Base-by-base conservation (phyloP, 2,329 filamentous ascomycete genomes). In the Diaporthe amygdali region DNA sequence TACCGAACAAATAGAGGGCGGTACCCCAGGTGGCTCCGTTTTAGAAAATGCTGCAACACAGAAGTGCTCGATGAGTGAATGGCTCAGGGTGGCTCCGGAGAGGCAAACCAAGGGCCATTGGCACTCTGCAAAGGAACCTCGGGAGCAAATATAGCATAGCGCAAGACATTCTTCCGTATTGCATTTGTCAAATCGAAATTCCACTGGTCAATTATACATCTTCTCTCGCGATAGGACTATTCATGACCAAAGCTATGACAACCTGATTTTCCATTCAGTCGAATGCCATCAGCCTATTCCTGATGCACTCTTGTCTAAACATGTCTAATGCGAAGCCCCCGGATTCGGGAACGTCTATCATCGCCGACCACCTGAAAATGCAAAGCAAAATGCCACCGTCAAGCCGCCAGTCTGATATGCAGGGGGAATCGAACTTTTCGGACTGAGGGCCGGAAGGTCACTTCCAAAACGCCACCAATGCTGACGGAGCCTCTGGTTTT, bases 321-420 rank as follows among this genome's bases (percentile, higher is more conserved):
- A 68, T 73, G 70, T 79, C 78, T 79, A 78, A 79, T 79, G 78
- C 76, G 77, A 76, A 76, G 68, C 74, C 75, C 61, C 44, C 63
- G 49, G 54, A 73, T 41, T 8, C 25, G 55, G 73, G 66, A 64
- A 78, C 76, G 72, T 81, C 79, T 81, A 81, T 80, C 78, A 74
- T 77, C 74, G 75, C 77, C 72, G 71, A 74, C 76, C 76, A 72
- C 76, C 77, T 75, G 76, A 73, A 79, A 78, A 80, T 81, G 79
- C 77, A 79, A 75, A 79, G 76, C 76, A 80, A 80, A 78, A 74
- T 75, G 76, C 78, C 78, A 73, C 79, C 79, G 71, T 77, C 71
- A 73, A 73, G 76, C 75, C 77, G 74, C 78, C 79, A 78, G 74
- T 80, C 80, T 81, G 78, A 79, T 79, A 78, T 78, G 81, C 79